Percentiles rank a stretch among this genome's conserved stretches.
Evolutionary conservation across 1,284 basidiomycete species (phyloP).

Genomic region (Hypsizygus ulmarius): DNA sequence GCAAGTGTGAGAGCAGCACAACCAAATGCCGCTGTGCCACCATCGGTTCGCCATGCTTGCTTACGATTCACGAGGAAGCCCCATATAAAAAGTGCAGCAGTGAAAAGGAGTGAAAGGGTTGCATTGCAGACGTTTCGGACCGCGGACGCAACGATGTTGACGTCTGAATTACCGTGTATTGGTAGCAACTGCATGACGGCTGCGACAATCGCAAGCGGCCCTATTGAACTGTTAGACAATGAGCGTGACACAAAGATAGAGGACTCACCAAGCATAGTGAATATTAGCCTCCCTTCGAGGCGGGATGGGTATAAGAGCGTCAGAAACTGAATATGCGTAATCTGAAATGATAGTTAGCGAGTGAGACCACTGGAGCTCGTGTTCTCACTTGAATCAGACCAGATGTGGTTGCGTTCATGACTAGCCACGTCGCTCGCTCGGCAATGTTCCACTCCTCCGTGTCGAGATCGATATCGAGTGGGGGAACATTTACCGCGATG

Average conservation of each 20-base stretch:
- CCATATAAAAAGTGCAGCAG: constrained; percentile 88
- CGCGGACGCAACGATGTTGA: constrained; percentile 67
- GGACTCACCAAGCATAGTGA: constrained; percentile 69
- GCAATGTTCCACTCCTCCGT: constrained; percentile 57
- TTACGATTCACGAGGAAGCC: constrained; percentile 87
- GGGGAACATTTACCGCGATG: constrained; percentile 80
- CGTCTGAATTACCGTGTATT: constrained; percentile 44
- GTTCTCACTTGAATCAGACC: constrained; percentile 77
- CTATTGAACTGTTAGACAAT: constrained; percentile 31
- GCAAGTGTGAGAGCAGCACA: constrained; percentile 78
- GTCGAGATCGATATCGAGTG: constrained; percentile 34
- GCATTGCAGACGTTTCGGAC: constrained; percentile 95
- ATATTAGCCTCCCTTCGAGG: constrained; percentile 89
- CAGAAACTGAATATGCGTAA: constrained; percentile 97
- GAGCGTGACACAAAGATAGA: not conserved
- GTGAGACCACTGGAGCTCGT: not conserved
- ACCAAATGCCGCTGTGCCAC: constrained; percentile 94
- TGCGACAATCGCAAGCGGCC: constrained; percentile 84
- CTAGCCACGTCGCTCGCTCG: constrained; percentile 78
- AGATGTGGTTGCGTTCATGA: constrained; percentile 85
- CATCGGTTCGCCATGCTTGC: constrained; percentile 93
- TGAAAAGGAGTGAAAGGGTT: constrained; percentile 92
- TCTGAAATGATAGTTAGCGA: constrained; percentile 42
- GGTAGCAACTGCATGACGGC: constrained; percentile 85
- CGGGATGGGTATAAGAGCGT: constrained; percentile 93